A percentile compares a stretch with the other conserved stretches of the same genome.
Conservation (phyloP, 257 asterid species). For the Mitragyna speciosa region DNA sequence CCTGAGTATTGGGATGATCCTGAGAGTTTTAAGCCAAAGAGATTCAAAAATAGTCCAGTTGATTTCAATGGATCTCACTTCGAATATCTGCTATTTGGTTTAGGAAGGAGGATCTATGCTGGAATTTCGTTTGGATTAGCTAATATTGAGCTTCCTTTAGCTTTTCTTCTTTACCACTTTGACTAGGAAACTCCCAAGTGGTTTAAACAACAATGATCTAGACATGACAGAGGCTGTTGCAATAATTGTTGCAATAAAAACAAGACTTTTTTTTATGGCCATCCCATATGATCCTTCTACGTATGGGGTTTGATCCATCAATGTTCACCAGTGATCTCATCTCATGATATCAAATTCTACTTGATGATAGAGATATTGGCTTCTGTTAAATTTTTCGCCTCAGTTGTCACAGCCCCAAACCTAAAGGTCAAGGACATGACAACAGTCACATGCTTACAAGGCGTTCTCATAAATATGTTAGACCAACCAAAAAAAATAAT, state of each 20-base stretch:
- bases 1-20: too few species aligned
- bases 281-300: neutral
- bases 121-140: slow-evolving; percentile 16
- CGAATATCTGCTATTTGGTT: slow-evolving; percentile 33
- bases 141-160: slow-evolving; percentile 14
- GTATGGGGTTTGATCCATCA: too few species aligned
- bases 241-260: neutral
- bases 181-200: slow-evolving; percentile 33
- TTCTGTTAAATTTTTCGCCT: too few species aligned
- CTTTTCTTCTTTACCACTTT: slow-evolving; percentile 26
- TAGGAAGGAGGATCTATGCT: slow-evolving; percentile 24
- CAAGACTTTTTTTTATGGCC: neutral
- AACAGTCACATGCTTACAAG: too few species aligned
- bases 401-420: too few species aligned
- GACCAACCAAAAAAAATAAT: too few species aligned
- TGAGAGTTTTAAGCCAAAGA: too few species aligned
- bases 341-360: too few species aligned
- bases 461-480: too few species aligned
- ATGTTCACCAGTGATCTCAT: too few species aligned
- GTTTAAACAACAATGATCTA: neutral
- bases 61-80: slow-evolving; percentile 29
- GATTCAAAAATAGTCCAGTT: neutral
- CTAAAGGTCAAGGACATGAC: too few species aligned
- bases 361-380: too few species aligned
- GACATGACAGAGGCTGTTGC: slow-evolving; percentile 27